phyloP scores from a whole-genome alignment of 1,284 basidiomycete species.

The Rhodotorula sp. region DNA sequence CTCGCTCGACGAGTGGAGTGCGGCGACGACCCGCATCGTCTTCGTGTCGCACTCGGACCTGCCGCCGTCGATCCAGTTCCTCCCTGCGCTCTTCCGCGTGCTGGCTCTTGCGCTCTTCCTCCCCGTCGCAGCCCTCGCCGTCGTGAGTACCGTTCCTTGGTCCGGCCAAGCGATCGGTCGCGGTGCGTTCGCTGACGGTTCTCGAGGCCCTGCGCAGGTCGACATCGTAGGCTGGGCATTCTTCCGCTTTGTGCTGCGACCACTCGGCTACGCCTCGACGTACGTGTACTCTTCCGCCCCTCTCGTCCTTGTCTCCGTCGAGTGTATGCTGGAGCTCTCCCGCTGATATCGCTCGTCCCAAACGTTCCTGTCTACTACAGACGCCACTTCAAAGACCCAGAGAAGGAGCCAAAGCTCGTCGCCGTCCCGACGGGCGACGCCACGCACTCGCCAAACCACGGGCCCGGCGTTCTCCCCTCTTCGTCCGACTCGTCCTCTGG shows the following conservation, averaged over 20 bases:
- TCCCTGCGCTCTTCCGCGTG: constrained; percentile 28
- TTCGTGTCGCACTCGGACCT: constrained; percentile 10
- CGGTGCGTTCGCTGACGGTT: background rate
- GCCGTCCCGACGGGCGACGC: background rate
- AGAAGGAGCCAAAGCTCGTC: constrained; percentile 1
- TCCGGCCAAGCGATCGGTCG: background rate
- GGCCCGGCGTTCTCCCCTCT: constrained; percentile 1
- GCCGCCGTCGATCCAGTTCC: constrained; percentile 14
- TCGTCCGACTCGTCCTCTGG: background rate
- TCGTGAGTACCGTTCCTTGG: constrained; percentile 6
- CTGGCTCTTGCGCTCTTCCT: constrained; percentile 24
- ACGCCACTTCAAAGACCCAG: constrained; percentile 39
- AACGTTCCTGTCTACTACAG: background rate
- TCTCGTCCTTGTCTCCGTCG: background rate
- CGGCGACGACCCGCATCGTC: background rate
- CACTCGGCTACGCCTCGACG: constrained; percentile 34
- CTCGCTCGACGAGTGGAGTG: background rate
- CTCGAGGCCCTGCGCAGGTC: background rate
- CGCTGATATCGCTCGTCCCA: background rate
- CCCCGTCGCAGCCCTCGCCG: constrained; percentile 20
- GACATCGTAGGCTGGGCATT: constrained; percentile 32
- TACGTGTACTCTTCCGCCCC: constrained; percentile 7
- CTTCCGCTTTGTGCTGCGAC: constrained; percentile 32
- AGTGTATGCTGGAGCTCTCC: background rate
- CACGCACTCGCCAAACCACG: background rate